Conservation (phyloP, 2,329 filamentous ascomycete species). For the Fusarium nanum region DNA sequence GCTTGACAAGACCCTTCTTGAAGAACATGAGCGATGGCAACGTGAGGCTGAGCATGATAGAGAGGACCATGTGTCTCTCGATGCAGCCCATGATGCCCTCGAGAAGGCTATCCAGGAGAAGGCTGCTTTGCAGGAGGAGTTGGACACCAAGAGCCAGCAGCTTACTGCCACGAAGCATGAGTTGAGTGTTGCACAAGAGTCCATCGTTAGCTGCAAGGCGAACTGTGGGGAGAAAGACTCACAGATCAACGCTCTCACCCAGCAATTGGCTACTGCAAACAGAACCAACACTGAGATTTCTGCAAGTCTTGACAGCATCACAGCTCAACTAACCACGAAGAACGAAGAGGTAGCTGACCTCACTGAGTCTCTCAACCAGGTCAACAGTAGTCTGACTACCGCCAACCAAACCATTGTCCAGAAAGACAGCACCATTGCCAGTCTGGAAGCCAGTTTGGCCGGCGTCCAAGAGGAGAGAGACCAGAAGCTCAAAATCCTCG, state of each 20-base stretch:
- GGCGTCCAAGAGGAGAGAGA: background rate
- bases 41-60: background rate
- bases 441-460: background rate
- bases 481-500: background rate
- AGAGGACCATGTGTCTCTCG: background rate
- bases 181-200: background rate
- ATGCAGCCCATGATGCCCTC: background rate
- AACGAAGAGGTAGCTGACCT: background rate
- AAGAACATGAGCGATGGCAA: slow-evolving; percentile 2
- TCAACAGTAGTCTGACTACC: background rate
- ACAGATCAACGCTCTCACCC: background rate
- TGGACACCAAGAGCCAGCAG: background rate
- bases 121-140: background rate
- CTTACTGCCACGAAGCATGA: background rate
- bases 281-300: background rate
- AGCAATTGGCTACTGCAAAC: background rate
- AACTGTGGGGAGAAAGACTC: background rate
- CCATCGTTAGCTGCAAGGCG: background rate
- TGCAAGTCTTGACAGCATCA: background rate
- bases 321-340: background rate
- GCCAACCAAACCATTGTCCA: background rate
- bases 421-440: background rate
- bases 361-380: background rate
- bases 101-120: background rate
- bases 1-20: slow-evolving; percentile 5